These are phyloP conservation scores for Rhodamnia argentea DNA, from an alignment of 345 rosid species.

Conservation along the genomic window DNA sequence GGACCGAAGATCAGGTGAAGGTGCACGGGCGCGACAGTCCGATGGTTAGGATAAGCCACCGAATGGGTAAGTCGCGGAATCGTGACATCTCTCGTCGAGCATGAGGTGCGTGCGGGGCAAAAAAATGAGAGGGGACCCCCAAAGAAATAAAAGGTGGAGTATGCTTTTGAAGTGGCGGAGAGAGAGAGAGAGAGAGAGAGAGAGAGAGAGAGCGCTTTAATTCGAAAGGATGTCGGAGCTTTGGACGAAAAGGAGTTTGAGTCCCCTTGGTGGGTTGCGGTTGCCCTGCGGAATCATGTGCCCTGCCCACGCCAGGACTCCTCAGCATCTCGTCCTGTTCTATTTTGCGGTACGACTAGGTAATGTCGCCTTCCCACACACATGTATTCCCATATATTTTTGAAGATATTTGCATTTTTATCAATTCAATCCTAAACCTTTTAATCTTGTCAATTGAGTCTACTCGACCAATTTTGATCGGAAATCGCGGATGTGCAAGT, in stretches of 20 bases:
- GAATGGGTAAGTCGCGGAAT: neutral
- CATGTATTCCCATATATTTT: neutral
- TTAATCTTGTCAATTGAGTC: too few relatives aligned
- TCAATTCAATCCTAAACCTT: too few relatives aligned
- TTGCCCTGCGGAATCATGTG: neutral
- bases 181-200: too few relatives aligned
- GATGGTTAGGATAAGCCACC: too few relatives aligned
- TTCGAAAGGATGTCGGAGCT: neutral
- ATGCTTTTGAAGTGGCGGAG: neutral
- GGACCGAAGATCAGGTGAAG: neutral
- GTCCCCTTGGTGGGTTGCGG: too few relatives aligned
- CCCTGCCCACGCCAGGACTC: neutral
- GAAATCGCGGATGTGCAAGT: too few relatives aligned
- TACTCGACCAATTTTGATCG: too few relatives aligned
- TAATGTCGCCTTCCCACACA: neutral
- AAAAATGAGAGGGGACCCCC: neutral
- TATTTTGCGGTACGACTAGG: neutral
- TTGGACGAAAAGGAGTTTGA: neutral
- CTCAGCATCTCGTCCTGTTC: neutral
- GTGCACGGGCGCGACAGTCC: too few relatives aligned
- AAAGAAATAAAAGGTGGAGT: neutral
- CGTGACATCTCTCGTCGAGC: neutral
- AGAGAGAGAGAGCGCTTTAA: too few relatives aligned
- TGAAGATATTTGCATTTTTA: too few relatives aligned
- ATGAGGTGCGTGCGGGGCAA: neutral